Conservation (phyloP, 2,329 filamentous ascomycete genomes). For the Moelleriella libera region DNA sequence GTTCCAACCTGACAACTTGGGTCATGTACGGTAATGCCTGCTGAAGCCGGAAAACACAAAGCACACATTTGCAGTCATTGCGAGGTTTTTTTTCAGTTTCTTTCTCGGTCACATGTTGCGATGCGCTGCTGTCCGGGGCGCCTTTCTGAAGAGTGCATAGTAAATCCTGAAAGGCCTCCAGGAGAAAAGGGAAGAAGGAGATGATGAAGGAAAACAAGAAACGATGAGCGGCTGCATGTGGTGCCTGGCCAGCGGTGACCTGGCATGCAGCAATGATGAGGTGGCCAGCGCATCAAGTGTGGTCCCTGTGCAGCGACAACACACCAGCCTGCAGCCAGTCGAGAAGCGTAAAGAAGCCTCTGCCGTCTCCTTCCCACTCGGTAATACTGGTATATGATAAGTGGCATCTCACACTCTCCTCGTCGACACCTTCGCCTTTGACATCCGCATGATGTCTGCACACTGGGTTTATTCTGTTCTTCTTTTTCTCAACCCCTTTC, state of each 20-base stretch:
- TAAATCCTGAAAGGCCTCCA: no score
- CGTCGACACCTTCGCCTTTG: neutral
- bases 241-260: neutral
- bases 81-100: no score
- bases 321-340: slow-evolving; percentile 3
- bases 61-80: no score
- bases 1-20: no score
- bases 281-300: slow-evolving; percentile 26
- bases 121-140: no score
- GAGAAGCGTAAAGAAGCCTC: neutral
- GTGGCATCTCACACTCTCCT: neutral
- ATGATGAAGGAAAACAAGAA: no score
- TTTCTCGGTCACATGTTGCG: no score
- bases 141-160: no score
- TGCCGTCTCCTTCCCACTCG: slow-evolving; percentile 1
- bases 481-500: no score
- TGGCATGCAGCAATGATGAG: slow-evolving; percentile 24
- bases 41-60: no score
- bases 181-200: neutral
- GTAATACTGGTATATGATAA: neutral
- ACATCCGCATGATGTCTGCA: neutral
- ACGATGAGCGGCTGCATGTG: slow-evolving; percentile 7
- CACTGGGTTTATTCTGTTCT: no score
- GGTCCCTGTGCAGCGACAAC: slow-evolving; percentile 22
- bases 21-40: no score